A percentile compares a stretch with the other conserved stretches of the same genome.
Conservation (phyloP, 148 eudicot genomes). For the Chenopodium formosanum region DNA sequence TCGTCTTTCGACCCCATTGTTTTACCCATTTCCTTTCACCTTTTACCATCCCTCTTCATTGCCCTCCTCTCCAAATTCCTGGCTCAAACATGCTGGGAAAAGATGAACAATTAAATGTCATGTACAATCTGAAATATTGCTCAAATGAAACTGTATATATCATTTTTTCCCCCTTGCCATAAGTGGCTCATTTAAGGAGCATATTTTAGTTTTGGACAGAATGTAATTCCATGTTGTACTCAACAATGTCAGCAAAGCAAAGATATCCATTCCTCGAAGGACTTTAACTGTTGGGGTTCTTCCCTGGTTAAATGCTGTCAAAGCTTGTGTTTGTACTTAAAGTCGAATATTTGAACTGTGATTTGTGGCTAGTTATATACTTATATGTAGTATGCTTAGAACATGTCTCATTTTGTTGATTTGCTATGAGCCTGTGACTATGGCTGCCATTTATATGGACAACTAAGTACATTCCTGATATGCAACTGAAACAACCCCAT, state of each 20-base stretch:
- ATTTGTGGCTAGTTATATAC: no score
- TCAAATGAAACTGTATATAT: conserved; percentile 27
- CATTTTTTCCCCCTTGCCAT: neutral
- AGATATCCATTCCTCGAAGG: neutral
- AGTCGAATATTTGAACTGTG: neutral
- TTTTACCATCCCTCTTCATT: conserved; percentile 8
- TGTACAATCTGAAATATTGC: conserved; percentile 17
- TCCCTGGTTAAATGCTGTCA: neutral
- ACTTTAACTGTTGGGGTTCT: neutral
- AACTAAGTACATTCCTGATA: no score
- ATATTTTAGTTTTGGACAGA: conserved; percentile 3
- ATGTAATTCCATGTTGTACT: neutral
- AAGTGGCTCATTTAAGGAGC: conserved; percentile 9
- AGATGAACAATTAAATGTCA: conserved; percentile 13
- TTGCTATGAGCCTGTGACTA: no score
- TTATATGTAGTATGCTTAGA: no score
- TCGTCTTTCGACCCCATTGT: conserved; percentile 10
- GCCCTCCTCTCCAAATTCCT: neutral
- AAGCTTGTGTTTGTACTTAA: neutral
- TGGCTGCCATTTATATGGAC: no score
- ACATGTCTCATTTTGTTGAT: no score
- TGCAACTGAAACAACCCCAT: no score
- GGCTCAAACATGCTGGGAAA: conserved; percentile 6
- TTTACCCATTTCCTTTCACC: neutral
- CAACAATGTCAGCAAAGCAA: neutral